phyloP scores from a whole-genome alignment of 2,329 filamentous ascomycete species.

The Myriosclerotinia duriaeana region DNA sequence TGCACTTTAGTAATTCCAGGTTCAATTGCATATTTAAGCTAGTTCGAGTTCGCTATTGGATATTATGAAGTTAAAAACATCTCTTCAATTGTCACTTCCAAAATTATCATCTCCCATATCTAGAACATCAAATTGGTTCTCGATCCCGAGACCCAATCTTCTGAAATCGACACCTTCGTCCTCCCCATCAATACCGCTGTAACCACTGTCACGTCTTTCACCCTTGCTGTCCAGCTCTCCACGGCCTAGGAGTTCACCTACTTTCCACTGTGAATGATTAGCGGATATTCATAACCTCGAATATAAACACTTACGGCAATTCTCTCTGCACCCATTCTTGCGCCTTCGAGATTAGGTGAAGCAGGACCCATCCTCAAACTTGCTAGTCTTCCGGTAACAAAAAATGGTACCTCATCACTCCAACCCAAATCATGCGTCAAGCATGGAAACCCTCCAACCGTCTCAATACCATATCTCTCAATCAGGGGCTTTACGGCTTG shows the following conservation, averaged over 20 bases:
- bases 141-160: slow-evolving; percentile 32
- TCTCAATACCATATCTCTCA: slow-evolving; percentile 59
- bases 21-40: background rate
- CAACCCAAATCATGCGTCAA: slow-evolving; percentile 76
- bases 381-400: slow-evolving; percentile 67
- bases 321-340: slow-evolving; percentile 69
- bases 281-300: background rate
- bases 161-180: slow-evolving; percentile 31
- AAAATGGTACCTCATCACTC: slow-evolving; percentile 70
- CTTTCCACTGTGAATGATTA: slow-evolving; percentile 27
- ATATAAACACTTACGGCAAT: slow-evolving; percentile 37
- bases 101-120: slow-evolving; percentile 1
- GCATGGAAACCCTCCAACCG: slow-evolving; percentile 66
- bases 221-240: slow-evolving; percentile 1
- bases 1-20: background rate
- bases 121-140: slow-evolving; percentile 34
- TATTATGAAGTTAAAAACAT: background rate
- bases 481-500: slow-evolving; percentile 62
- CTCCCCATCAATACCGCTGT: slow-evolving; percentile 21
- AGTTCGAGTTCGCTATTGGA: background rate
- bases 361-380: slow-evolving; percentile 69
- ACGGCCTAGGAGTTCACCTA: slow-evolving; percentile 29
- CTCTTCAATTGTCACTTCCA: background rate
- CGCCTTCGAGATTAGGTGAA: slow-evolving; percentile 72
- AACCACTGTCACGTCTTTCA: slow-evolving; percentile 25